phyloP scores from a whole-genome alignment of 2,329 filamentous ascomycete species.

The Cercospora citrullina region DNA sequence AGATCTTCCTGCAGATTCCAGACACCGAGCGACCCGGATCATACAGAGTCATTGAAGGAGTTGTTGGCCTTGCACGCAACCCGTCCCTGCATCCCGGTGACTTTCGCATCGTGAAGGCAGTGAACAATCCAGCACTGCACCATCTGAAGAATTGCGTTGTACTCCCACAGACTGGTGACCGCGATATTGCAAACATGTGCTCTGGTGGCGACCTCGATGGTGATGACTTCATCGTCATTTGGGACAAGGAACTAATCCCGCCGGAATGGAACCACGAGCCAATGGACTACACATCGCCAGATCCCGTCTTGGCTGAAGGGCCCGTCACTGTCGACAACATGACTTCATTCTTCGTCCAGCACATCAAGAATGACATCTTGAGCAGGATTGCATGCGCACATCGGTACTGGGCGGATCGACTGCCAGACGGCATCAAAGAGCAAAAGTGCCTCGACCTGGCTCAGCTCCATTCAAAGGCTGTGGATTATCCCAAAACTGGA shows the following conservation, averaged over 20 bases:
- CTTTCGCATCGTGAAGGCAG: conserved; percentile 80
- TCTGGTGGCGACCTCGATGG: conserved; percentile 95
- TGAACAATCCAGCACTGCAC: conserved; percentile 69
- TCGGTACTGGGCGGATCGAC: conserved; percentile 69
- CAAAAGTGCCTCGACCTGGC: conserved; percentile 72
- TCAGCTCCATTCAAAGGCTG: conserved; percentile 80
- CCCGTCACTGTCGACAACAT: conserved; percentile 73
- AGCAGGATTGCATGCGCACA: conserved; percentile 79
- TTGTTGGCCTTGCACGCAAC: conserved; percentile 85
- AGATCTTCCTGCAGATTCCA: conserved; percentile 86
- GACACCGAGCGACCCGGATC: conserved; percentile 49
- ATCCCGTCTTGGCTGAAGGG: conserved; percentile 57
- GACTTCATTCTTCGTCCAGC: conserved; percentile 81
- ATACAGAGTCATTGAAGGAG: conserved; percentile 68
- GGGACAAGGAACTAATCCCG: conserved; percentile 76
- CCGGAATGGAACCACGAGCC: conserved; percentile 68
- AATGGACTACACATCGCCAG: conserved; percentile 71
- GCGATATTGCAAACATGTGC: conserved; percentile 88
- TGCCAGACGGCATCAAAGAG: conserved; percentile 63
- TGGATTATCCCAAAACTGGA: conserved; percentile 93
- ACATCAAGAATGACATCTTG: conserved; percentile 87
- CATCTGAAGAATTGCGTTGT: conserved; percentile 86
- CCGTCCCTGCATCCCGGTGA: conserved; percentile 93
- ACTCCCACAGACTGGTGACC: conserved; percentile 78
- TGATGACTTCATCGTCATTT: conserved; percentile 92